A percentile compares a stretch with the other conserved stretches of the same genome.
Conservation (phyloP, 768 basidiomycete species). For the Dioszegia hungarica region DNA sequence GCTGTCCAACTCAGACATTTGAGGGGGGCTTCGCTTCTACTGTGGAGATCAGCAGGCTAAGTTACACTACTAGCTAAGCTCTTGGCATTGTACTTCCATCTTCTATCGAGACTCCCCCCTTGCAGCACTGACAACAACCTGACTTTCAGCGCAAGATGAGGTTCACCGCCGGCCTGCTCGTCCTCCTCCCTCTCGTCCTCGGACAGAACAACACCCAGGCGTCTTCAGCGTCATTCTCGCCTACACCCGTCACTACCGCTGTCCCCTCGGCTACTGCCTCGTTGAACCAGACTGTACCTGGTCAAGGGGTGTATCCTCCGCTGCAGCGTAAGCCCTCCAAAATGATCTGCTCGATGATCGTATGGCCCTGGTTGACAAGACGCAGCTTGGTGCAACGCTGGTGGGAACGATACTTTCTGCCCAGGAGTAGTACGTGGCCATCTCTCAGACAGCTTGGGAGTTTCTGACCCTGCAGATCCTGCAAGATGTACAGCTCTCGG, state of each 20-base stretch:
- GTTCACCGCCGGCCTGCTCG: background rate
- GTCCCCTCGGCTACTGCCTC: slow-evolving; percentile 63
- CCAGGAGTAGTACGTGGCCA: slow-evolving; percentile 28
- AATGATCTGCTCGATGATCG: background rate
- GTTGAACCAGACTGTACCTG: slow-evolving; percentile 49
- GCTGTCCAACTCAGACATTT: background rate
- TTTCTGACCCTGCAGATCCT: slow-evolving; percentile 49
- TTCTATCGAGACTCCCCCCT: too few species aligned
- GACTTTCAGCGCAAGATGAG: background rate
- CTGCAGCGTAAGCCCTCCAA: slow-evolving; percentile 39
- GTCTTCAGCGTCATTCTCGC: slow-evolving; percentile 24
- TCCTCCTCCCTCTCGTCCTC: background rate
- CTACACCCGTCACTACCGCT: slow-evolving; percentile 56
- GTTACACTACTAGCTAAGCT: too few species aligned
- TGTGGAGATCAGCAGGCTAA: too few species aligned
- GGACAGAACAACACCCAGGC: slow-evolving; percentile 18
- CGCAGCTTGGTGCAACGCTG: slow-evolving; percentile 39
- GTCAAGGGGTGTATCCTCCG: slow-evolving; percentile 37
- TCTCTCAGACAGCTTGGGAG: background rate
- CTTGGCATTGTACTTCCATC: background rate
- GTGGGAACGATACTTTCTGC: slow-evolving; percentile 40
- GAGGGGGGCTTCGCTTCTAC: too few species aligned
- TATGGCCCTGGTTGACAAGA: background rate
- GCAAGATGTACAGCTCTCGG: slow-evolving; percentile 78
- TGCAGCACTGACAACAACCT: too few species aligned